These are phyloP conservation scores for Cercophora sp. DNA, from an alignment of 495 filamentous ascomycete genomes.

Conservation along the genomic window DNA sequence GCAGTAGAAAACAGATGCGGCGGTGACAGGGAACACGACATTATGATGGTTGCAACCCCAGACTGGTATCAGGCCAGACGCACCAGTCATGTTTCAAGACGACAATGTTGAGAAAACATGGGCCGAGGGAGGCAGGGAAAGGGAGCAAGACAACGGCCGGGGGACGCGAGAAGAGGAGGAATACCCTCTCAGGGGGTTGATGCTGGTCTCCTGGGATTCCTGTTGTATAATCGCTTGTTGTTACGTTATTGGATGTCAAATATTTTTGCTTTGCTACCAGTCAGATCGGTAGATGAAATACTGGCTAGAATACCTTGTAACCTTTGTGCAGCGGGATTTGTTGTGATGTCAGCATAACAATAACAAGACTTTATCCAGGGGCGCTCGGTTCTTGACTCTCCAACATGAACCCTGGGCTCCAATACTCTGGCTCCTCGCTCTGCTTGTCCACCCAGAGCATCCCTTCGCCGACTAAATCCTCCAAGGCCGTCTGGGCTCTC, in stretches of 20 bases:
- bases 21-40: no score
- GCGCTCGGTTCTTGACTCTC: slow-evolving; percentile 20
- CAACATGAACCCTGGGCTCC: slow-evolving; percentile 71
- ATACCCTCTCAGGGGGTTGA: slow-evolving; percentile 9
- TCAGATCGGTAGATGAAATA: slow-evolving; percentile 21
- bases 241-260: slow-evolving; percentile 20
- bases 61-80: no score
- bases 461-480: slow-evolving; percentile 85
- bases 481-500: slow-evolving; percentile 80
- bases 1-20: background rate
- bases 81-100: no score
- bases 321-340: no score
- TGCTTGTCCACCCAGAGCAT: slow-evolving; percentile 94
- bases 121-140: background rate
- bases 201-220: slow-evolving; percentile 14
- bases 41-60: no score
- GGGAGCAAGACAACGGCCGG: background rate
- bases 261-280: slow-evolving; percentile 11
- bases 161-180: background rate
- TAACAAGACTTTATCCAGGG: slow-evolving; percentile 13
- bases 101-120: no score
- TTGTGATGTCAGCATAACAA: no score
- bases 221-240: slow-evolving; percentile 31
- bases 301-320: slow-evolving; percentile 16
- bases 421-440: slow-evolving; percentile 86